Percentiles rank a stretch among this genome's conserved stretches.
Conservation (phyloP, 371 early-diverging fungal genomes). For the Batrachochytrium dendrobatidis region DNA sequence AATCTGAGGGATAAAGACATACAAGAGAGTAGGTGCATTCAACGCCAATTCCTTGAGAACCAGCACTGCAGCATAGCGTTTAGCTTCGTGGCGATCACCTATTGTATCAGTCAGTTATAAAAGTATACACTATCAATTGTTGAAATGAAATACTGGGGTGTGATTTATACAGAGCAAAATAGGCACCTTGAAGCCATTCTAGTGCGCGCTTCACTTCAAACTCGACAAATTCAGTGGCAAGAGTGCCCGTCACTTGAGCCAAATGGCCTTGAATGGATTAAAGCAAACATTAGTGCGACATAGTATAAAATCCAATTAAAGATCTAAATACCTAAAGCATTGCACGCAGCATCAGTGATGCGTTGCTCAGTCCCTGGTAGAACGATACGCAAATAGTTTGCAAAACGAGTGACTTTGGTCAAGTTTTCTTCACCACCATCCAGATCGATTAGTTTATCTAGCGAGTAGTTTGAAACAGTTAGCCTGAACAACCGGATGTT, state of each 20-base stretch:
- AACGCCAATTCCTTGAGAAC: constrained; percentile 75
- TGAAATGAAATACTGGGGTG: no score
- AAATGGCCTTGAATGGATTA: not conserved
- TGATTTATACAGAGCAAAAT: no score
- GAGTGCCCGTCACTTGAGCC: not conserved
- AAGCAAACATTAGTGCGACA: no score
- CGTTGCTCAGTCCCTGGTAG: constrained; percentile 76
- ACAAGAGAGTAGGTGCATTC: constrained; percentile 80
- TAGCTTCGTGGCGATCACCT: constrained; percentile 65
- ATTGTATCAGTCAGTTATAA: no score
- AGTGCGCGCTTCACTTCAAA: constrained; percentile 80
- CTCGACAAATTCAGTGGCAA: constrained; percentile 73
- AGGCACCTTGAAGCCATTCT: constrained; percentile 78
- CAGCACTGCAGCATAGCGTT: constrained; percentile 81
- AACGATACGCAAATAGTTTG: constrained; percentile 77
- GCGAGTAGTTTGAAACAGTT: no score
- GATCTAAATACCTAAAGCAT: constrained; percentile 73
- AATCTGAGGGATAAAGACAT: constrained; percentile 75
- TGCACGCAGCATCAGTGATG: constrained; percentile 75
- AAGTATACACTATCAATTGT: no score
- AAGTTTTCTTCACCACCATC: constrained; percentile 72
- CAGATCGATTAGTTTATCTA: constrained; percentile 78
- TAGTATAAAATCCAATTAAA: no score
- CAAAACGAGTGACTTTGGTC: constrained; percentile 70
- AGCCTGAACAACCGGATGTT: no score